Conservation (phyloP, 345 rosid species). For the Garcia nutans region DNA sequence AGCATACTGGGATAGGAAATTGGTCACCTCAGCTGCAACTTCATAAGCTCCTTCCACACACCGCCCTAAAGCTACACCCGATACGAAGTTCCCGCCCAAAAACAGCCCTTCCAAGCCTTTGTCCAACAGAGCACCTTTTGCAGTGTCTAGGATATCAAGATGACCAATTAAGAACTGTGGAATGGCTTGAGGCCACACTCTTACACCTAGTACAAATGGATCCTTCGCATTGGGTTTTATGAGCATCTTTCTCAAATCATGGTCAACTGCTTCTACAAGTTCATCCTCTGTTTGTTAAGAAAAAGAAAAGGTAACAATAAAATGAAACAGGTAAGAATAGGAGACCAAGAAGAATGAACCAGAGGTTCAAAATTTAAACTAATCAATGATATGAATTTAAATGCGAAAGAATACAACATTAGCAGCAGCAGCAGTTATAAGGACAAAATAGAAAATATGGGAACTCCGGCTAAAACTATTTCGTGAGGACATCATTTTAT, state of each 20-base stretch:
- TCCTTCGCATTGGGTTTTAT: constrained; percentile 70
- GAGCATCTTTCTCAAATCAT: constrained; percentile 90
- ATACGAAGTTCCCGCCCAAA: constrained; percentile 76
- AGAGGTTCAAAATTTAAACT: not conserved
- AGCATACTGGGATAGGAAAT: constrained; percentile 55
- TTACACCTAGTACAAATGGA: constrained; percentile 67
- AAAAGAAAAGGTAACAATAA: not conserved
- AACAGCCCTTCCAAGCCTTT: constrained; percentile 65
- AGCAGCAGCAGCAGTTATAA: not conserved
- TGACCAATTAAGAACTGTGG: constrained; percentile 93
- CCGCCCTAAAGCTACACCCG: constrained; percentile 86
- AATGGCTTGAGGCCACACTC: constrained; percentile 91
- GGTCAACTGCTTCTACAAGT: constrained; percentile 82
- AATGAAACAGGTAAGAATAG: not conserved
- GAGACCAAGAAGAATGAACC: not conserved
- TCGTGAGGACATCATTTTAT: not conserved
- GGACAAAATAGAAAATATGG: not conserved
- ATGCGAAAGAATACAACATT: not conserved
- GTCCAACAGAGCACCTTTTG: constrained; percentile 52
- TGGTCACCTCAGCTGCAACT: constrained; percentile 64
- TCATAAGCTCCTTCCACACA: constrained; percentile 88
- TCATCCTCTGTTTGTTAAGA: constrained; percentile 52
- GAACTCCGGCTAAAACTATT: not conserved
- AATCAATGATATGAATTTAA: not conserved
- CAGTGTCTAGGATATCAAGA: constrained; percentile 59